Conservation (phyloP, 2,329 filamentous ascomycete genomes). For the Penicillium hesseltinei region DNA sequence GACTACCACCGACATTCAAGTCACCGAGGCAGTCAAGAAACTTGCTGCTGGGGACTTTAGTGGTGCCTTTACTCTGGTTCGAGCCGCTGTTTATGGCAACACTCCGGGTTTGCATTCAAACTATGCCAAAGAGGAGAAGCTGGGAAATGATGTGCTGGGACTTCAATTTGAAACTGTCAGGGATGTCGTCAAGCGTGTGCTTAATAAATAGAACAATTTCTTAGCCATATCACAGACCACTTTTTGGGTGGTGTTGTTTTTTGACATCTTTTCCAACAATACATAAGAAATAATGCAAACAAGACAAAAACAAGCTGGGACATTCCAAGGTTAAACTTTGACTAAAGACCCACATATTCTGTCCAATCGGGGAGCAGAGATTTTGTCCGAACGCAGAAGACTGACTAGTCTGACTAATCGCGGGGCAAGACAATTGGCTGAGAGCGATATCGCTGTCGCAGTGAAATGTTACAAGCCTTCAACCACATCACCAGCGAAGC, state of each 20-base stretch:
- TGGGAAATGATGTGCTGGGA: constrained; percentile 25
- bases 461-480: constrained; percentile 23
- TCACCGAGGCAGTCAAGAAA: constrained; percentile 19
- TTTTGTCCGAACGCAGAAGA: background rate
- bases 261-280: background rate
- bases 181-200: constrained; percentile 15
- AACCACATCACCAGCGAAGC: constrained; percentile 19
- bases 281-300: constrained; percentile 1
- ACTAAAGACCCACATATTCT: background rate
- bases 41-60: constrained; percentile 24
- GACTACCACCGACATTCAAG: constrained; percentile 29
- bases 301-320: background rate
- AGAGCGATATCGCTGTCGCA: constrained; percentile 35
- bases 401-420: constrained; percentile 25
- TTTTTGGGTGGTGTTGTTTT: background rate
- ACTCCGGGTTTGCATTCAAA: constrained; percentile 21
- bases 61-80: constrained; percentile 24
- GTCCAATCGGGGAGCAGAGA: constrained; percentile 12
- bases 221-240: background rate
- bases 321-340: constrained; percentile 1
- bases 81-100: constrained; percentile 21
- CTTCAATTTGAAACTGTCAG: constrained; percentile 22
- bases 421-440: constrained; percentile 14
- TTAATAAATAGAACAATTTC: background rate
- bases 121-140: constrained; percentile 22